Evolutionary conservation across 2,329 filamentous ascomycete genomes (phyloP).

Genomic region (Aspergillus spinulosporus): DNA sequence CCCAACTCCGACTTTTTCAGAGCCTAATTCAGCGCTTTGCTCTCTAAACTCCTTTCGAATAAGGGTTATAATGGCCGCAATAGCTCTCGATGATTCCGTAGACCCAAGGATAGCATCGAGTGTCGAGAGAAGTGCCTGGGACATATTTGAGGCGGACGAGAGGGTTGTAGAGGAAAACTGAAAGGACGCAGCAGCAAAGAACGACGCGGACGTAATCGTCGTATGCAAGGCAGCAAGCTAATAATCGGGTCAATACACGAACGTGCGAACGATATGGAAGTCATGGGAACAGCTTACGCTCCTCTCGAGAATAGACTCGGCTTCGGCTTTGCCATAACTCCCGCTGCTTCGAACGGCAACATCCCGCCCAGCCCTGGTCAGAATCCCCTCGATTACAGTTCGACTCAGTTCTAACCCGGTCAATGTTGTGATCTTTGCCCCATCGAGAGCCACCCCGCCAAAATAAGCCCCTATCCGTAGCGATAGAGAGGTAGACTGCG

Average conservation of each 20-base stretch:
- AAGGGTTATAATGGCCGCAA: constrained; percentile 50
- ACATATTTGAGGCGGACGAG: constrained; percentile 44
- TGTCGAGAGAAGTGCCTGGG: constrained; percentile 47
- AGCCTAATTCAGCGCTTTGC: constrained; percentile 31
- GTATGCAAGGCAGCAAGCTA: constrained; percentile 47
- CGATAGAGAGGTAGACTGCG: constrained; percentile 48
- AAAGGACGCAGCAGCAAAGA: constrained; percentile 49
- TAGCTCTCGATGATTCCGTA: constrained; percentile 51
- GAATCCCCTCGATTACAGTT: constrained; percentile 46
- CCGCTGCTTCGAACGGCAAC: constrained; percentile 51
- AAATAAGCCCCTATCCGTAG: constrained; percentile 47
- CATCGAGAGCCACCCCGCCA: constrained; percentile 45
- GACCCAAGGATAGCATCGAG: constrained; percentile 50
- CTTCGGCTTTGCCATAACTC: constrained; percentile 41
- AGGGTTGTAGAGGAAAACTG: constrained; percentile 48
- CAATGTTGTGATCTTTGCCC: constrained; percentile 46
- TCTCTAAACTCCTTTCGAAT: constrained; percentile 48
- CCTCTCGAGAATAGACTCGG: constrained; percentile 47
- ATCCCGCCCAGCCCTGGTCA: constrained; percentile 47
- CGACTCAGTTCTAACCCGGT: constrained; percentile 48
- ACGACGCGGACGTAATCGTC: constrained; percentile 49
- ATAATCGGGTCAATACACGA: constrained; percentile 19
- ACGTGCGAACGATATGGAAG: constrained; percentile 1
- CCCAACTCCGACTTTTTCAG: constrained; percentile 43
- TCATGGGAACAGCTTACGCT: constrained; percentile 38